Percentiles rank a stretch among this genome's conserved stretches.
phyloP scores from a whole-genome alignment of 2,329 filamentous ascomycete species.

The Fusarium ambrosium region DNA sequence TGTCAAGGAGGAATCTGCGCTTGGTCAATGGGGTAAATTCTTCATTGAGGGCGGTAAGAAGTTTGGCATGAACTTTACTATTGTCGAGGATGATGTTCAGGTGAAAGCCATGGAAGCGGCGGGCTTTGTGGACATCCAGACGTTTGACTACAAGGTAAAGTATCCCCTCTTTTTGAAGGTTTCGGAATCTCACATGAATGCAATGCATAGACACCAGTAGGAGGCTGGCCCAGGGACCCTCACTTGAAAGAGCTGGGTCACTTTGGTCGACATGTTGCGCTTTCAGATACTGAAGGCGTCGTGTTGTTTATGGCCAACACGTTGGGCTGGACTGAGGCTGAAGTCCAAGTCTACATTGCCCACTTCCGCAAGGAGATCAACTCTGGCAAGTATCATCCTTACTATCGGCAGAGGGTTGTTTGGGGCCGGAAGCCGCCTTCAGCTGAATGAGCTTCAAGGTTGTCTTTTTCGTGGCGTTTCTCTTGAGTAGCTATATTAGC shows the following conservation, averaged over 20 bases:
- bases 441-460: neutral
- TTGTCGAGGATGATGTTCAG: neutral
- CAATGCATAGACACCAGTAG: neutral
- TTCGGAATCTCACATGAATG: neutral
- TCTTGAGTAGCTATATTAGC: neutral
- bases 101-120: neutral
- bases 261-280: neutral
- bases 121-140: neutral
- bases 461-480: neutral
- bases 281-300: conserved; percentile 4
- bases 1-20: neutral
- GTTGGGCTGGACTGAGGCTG: neutral
- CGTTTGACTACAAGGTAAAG: neutral
- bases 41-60: neutral
- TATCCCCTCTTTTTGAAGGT: neutral
- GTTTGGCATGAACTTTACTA: neutral
- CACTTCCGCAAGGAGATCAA: conserved; percentile 19
- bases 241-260: neutral
- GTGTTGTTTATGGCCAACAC: conserved; percentile 9
- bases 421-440: conserved; percentile 17
- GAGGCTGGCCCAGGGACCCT: neutral
- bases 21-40: neutral
- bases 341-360: conserved; percentile 19
- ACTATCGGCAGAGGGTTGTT: conserved; percentile 12
- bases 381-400: conserved; percentile 3